Base-by-base conservation (phyloP, 73 alveolate species). In the Uronychia binucleata region DNA sequence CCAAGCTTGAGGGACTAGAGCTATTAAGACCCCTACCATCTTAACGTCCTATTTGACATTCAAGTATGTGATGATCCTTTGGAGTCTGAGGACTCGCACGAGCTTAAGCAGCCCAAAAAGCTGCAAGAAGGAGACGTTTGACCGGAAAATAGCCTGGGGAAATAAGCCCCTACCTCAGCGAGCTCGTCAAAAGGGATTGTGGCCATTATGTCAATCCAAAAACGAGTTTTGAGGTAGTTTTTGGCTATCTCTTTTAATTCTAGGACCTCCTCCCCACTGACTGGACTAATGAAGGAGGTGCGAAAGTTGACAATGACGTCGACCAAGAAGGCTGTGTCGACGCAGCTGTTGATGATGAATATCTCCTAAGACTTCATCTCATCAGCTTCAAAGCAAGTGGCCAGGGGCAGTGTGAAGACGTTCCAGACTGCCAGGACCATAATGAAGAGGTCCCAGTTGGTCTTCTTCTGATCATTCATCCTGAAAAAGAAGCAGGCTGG, bases 321-420 rank as follows among this genome's bases (percentile, higher is more conserved):
- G 30, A 90, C 29, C 14, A 90, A 19, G 67, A 46, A 46, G 5
- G 67, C 5, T 11, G 19, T 11, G 19, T 46, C 67, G 19, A 46
- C 67, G 67, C 67, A 46, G 5, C n/a, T 11, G 67, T 46, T 46
- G 67, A 46, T 46, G 67, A 46, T 19, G 67, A 46, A 46, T 5
- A 46, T 46, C 67, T 5, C 19, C 19, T 5, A 11, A 19, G 67
- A 46, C n/a, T 46, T 46, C 67, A 46, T 46, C 67, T 46, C 67
- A 5, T 46, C 67, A 46, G 67, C 67, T 19, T 46, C 67, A 59
- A 85, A 92, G 46, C 93, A 76, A 19, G 83, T 58, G 33, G 46
- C 91, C 46, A 89, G 79, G 0, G 97, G 97, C 31, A 92, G 83
- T 27, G 59, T 58, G 59, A 89, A 79, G 92, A 88, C 79, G 78